Evolutionary conservation across 169 alveolate genomes (phyloP), one percentile per base, ranked within the genome.

Genomic region (Cryptosporidium ubiquitum): DNA sequence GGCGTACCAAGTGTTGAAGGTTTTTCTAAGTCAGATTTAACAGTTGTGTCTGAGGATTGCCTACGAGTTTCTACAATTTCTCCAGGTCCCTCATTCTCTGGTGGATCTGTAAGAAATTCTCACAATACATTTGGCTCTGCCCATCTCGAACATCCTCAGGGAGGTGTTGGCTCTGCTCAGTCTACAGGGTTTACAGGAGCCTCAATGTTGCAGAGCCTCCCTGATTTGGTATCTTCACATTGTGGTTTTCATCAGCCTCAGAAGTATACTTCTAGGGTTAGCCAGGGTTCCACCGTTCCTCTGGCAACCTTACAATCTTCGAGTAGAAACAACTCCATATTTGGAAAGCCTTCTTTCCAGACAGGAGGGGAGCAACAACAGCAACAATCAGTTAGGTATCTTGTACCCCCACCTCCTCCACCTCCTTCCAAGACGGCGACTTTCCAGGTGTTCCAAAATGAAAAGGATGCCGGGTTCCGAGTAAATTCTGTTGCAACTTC

Each of bases 381-480:
- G 6, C 51, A 42, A 16, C 20, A 40, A 47, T 33, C 66, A 14
- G 44, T 64, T 42, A 79, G 66, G 42, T 79, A 79, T 31, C 23
- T 79, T 14, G 69, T 79, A 10, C 89, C 89, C 12, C 79, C 89
- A 12, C 89, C 89, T 14, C 89, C 89, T 26, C 79, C 79, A 3
- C 68, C 58, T 18, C 79, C 89, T 10, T 29, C 73, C 39, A 26
- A 14, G 66, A 29, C 74, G n/a, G 4, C 51, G 4, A 29, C 64
- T n/a, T 20, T 31, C 5, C 57, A 40, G 26, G 18, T 57, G 23
- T 37, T 79, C 39, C 73, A 58, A 20, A 47, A 26, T 26, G 75
- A 79, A 49, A 79, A 79, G 40, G 61, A 64, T 79, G 68, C 16
- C 9, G 3, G 26, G 33, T 42, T 60, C 31, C 31, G 42, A 12